phyloP scores from a whole-genome alignment of 1,139 yeast genomes.

The Saccharomyces hybrid region DNA sequence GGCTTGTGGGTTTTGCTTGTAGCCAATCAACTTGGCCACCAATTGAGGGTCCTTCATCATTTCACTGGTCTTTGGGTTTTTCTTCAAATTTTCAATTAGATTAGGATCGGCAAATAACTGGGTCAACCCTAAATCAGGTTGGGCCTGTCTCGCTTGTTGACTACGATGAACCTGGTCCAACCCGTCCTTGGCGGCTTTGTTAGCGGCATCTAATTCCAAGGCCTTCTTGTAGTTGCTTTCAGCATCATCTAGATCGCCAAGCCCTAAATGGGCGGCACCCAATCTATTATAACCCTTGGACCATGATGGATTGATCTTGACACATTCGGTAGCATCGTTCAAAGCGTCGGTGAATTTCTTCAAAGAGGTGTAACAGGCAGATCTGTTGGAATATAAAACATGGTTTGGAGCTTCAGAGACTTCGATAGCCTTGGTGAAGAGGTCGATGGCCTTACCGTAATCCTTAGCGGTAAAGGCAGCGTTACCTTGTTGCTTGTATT shows the following conservation, averaged over 20 bases:
- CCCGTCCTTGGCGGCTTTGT: slow-evolving; percentile 86
- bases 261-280: slow-evolving; percentile 87
- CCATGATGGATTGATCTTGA: slow-evolving; percentile 75
- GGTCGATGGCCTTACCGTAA: slow-evolving; percentile 68
- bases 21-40: slow-evolving; percentile 59
- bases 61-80: slow-evolving; percentile 82
- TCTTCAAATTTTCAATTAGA: slow-evolving; percentile 63
- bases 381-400: slow-evolving; percentile 85
- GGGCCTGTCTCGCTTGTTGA: slow-evolving; percentile 28
- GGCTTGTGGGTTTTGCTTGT: slow-evolving; percentile 70
- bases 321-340: slow-evolving; percentile 76
- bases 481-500: slow-evolving; percentile 78
- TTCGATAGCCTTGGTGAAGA: slow-evolving; percentile 80
- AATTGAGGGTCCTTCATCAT: slow-evolving; percentile 82
- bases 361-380: slow-evolving; percentile 81
- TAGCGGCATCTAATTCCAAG: slow-evolving; percentile 68
- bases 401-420: slow-evolving; percentile 80
- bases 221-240: slow-evolving; percentile 70
- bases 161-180: slow-evolving; percentile 50
- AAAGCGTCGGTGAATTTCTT: slow-evolving; percentile 68
- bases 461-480: slow-evolving; percentile 87
- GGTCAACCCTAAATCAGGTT: slow-evolving; percentile 72
- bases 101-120: slow-evolving; percentile 76
- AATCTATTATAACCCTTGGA: slow-evolving; percentile 92
- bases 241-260: slow-evolving; percentile 68